Evolutionary conservation across 495 filamentous ascomycete species (phyloP).

Genomic region (Cenococcum geophilum): DNA sequence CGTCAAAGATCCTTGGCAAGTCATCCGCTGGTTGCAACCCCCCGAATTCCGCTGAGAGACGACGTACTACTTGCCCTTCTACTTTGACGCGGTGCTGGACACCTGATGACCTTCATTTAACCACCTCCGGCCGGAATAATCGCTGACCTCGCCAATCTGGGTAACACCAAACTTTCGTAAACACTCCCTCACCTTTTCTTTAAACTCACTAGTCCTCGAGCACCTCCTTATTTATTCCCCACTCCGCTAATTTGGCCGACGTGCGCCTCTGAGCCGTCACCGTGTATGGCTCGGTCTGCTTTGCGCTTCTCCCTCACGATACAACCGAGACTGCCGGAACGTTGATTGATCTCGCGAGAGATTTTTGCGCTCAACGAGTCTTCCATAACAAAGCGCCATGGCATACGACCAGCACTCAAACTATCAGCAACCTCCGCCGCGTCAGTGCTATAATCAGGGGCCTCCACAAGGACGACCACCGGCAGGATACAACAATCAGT

Average conservation of each 20-base stretch:
- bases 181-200: not conserved
- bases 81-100: conserved; percentile 3
- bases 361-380: not conserved
- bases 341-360: conserved; percentile 2
- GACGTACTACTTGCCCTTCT: not conserved
- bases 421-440: conserved; percentile 42
- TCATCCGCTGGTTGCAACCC: not conserved
- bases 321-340: not conserved
- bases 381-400: conserved; percentile 20
- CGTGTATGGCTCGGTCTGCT: conserved; percentile 1
- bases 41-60: not conserved
- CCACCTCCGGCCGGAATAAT: not conserved
- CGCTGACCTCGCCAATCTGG: not conserved
- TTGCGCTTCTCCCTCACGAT: not conserved
- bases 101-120: not conserved
- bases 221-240: conserved; percentile 4
- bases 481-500: conserved; percentile 22
- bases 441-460: conserved; percentile 45
- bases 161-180: no score
- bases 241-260: not conserved
- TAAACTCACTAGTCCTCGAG: not conserved
- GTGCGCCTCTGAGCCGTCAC: not conserved
- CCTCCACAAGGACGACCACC: conserved; percentile 30
- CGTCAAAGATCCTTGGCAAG: not conserved
- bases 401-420: conserved; percentile 29